These are phyloP conservation scores for Dryadomyces quercus-mongolicae DNA, from an alignment of 2,329 filamentous ascomycete species.

Conservation along the genomic window DNA sequence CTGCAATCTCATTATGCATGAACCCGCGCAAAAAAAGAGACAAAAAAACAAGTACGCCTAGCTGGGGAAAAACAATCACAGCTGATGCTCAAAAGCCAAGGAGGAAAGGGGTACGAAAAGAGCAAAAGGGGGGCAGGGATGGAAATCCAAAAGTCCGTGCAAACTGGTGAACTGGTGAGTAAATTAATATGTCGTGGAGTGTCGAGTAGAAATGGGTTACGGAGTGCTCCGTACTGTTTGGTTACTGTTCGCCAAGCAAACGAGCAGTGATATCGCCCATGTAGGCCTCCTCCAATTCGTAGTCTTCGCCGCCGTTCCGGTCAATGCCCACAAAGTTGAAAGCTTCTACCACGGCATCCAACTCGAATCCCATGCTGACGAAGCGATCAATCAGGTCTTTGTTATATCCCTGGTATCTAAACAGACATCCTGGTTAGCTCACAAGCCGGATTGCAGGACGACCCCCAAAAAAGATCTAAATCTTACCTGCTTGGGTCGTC, in stretches of 20 bases:
- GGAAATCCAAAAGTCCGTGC: not conserved
- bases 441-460: not conserved
- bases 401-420: conserved; percentile 79
- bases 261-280: conserved; percentile 83
- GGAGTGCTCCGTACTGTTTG: too few relatives aligned
- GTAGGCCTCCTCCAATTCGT: conserved; percentile 78
- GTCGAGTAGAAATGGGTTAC: too few relatives aligned
- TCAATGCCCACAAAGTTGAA: conserved; percentile 77
- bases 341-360: conserved; percentile 74
- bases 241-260: conserved; percentile 63
- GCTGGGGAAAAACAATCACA: not conserved
- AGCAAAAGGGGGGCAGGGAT: not conserved
- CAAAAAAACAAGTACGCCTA: not conserved
- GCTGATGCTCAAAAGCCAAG: not conserved
- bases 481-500: conserved; percentile 36
- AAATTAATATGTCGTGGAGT: not conserved
- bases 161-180: too few relatives aligned
- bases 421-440: not conserved
- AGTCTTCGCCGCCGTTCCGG: conserved; percentile 63
- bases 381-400: conserved; percentile 74
- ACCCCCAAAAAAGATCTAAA: not conserved
- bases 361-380: conserved; percentile 79
- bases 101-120: not conserved
- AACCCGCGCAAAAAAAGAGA: not conserved
- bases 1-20: not conserved